Evolutionary conservation across 441 rosid genomes (phyloP), one percentile per base, ranked within the genome.

Genomic region (Jatropha multifida): DNA sequence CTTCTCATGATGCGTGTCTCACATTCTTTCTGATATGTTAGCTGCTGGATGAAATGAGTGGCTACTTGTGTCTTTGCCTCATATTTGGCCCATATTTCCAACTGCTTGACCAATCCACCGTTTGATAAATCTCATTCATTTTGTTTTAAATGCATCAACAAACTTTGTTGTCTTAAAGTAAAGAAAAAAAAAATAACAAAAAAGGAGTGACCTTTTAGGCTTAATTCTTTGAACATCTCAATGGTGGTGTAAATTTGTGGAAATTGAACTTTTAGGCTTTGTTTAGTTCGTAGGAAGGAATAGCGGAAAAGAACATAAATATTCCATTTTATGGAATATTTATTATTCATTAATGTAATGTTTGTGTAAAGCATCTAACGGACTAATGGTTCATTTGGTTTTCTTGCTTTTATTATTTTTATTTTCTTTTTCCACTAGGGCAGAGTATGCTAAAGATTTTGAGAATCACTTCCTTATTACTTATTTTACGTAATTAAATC

Each of bases 401-500:
- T 32, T 32, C 32, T 32, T 32, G 32, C 32, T 32, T 32, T 32
- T 32, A 32, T 32, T 32, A 32, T 32, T 32, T 32, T 32, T 1
- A 32, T 44, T 42, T 7, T 63, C 23, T 14, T 1, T 3, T 54
- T 11, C 27, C 48, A 69, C 20, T 13, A 14, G 17, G 8, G 40
- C 10, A 7, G 8, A 38, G 20, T 38, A 13, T 63, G 7, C 48
- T 60, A 3, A 15, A 48, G 1, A 4, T 13, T 14, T 67, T 67
- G 11, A 4, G 59, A 68, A 59, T 48, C 10, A 54, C 54, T 54
- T 27, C 40, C 9, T 27, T 44, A 49, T 32, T 49, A 54, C 27
- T 49, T 64, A 79, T 58, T 54, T 38, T 18, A 15, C 66, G 41
- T 61, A 20, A 32, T 32, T 54, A 60, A 55, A 65, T 74, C 8